Evolutionary conservation across 2,329 filamentous ascomycete genomes (phyloP), one percentile per base, ranked within the genome.

Genomic region (Sarocladiaceae sp.): DNA sequence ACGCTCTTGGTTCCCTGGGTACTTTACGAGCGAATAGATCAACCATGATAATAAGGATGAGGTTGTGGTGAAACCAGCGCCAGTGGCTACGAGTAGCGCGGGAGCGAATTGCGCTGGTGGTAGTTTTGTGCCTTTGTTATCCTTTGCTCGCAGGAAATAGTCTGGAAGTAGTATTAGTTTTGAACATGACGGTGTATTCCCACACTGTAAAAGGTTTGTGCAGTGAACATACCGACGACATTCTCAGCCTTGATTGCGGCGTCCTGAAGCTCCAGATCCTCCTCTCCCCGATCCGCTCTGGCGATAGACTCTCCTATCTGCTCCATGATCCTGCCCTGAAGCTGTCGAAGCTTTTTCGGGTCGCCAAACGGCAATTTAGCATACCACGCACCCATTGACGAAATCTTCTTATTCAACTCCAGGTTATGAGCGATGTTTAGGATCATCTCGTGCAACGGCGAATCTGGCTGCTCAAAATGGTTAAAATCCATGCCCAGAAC

Each of bases 21-120:
- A 84, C 2, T 62, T 67, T 4, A 77, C 72, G 1, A 83, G 63
- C 4, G 72, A 70, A 59, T 82, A 83, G 35, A 83, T 60, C 1
- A 79, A 66, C 81, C 80, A 84, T 0, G 78, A 80, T 2, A 84
- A 68, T 3, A 84, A 71, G 0, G 78, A 78, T 3, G 74, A 77
- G 1, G 78, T 84, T 0, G 81, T 84, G 1, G 77, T 82, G 66
- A 84, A 84, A 18, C 82, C 82, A 2, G 81, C 81, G 3, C 70
- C 80, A 0, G 74, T 78, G 6, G 73, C 72, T 3, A 83, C 77
- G 2, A 82, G 11, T 35, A 35, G 31, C 11, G 31, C 11, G 31
- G 31, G 31, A 35, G n/a, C 11, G n/a, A 35, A 35, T 11, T n/a
- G n/a, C n/a, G n/a, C n/a, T n/a, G n/a, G n/a, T n/a, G n/a, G n/a